Conservation (phyloP, 1,284 basidiomycete species). For the Sanguinoderma infundibulare region DNA sequence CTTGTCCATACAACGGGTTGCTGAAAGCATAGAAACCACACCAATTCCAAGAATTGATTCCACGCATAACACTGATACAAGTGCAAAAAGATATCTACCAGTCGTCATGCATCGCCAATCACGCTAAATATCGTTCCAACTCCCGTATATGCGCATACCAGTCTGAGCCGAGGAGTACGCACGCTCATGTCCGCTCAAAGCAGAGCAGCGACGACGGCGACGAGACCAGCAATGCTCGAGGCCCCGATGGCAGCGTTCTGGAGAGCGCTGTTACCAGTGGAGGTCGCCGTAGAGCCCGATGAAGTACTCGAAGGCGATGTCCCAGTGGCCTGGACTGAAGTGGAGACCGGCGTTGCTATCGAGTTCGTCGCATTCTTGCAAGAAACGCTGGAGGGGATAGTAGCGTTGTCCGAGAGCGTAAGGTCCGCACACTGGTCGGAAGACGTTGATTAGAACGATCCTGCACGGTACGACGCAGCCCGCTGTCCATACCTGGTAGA, state of each 20-base stretch:
- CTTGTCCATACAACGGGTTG: too few relatives aligned
- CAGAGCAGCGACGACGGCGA: constrained; percentile 24
- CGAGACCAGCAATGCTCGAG: constrained; percentile 27
- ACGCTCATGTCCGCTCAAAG: constrained; percentile 14
- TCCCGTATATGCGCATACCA: too few relatives aligned
- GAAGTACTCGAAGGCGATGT: constrained; percentile 18
- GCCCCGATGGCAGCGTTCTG: constrained; percentile 23
- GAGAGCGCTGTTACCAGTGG: constrained; percentile 21
- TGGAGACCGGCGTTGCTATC: constrained; percentile 20
- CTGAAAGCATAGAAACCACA: too few relatives aligned
- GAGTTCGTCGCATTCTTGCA: constrained; percentile 37
- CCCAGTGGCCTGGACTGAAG: constrained; percentile 15
- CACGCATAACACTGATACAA: background rate
- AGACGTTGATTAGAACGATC: background rate
- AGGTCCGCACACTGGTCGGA: constrained; percentile 68
- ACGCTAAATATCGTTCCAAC: too few relatives aligned
- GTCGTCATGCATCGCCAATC: too few relatives aligned
- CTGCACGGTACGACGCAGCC: background rate
- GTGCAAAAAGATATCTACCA: background rate
- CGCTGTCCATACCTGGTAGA: constrained; percentile 59
- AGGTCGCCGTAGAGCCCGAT: constrained; percentile 15
- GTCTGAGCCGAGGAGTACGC: background rate
- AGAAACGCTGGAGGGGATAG: constrained; percentile 34
- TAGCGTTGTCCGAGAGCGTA: constrained; percentile 54
- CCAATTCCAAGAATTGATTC: too few relatives aligned